Conservation (phyloP, 805 yeast species). For the Gaillardinia entomophila region DNA sequence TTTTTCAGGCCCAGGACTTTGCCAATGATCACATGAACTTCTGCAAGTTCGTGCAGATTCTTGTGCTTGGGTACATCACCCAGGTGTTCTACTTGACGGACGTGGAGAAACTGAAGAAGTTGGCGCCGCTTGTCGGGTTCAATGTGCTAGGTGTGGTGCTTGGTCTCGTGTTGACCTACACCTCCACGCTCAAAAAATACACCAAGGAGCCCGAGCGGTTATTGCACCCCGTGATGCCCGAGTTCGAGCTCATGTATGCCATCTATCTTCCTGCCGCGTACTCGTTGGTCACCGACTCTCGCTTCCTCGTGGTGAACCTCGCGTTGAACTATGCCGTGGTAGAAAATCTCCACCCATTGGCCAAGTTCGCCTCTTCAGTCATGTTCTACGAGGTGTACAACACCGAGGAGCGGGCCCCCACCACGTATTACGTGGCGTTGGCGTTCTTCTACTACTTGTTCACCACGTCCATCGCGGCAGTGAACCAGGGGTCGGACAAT, state of each 20-base stretch:
- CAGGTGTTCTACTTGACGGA: slow-evolving; percentile 25
- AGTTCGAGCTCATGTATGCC: slow-evolving; percentile 31
- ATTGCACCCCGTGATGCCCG: slow-evolving; percentile 24
- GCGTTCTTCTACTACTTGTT: slow-evolving; percentile 17
- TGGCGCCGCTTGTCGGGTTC: slow-evolving; percentile 20
- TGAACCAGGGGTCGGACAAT: slow-evolving; percentile 18
- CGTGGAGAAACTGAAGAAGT: slow-evolving; percentile 11
- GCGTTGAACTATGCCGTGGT: slow-evolving; percentile 30
- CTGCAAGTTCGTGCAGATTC: slow-evolving; percentile 25
- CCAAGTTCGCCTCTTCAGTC: slow-evolving; percentile 21
- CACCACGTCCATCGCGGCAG: slow-evolving; percentile 15
- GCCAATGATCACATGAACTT: slow-evolving; percentile 27
- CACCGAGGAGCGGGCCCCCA: slow-evolving; percentile 11
- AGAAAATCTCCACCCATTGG: slow-evolving; percentile 22
- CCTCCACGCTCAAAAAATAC: slow-evolving; percentile 11
- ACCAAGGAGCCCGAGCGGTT: slow-evolving; percentile 6
- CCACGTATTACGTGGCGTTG: slow-evolving; percentile 17
- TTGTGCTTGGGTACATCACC: slow-evolving; percentile 21
- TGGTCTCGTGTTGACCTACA: slow-evolving; percentile 23
- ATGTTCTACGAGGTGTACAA: slow-evolving; percentile 29
- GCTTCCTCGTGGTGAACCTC: slow-evolving; percentile 25
- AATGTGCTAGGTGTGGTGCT: slow-evolving; percentile 27
- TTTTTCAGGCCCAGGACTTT: slow-evolving; percentile 32
- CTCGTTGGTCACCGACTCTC: slow-evolving; percentile 11
- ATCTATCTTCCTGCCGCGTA: slow-evolving; percentile 26